Conservation (phyloP, 306 rosid genomes). For the Elaeagnus macrophylla region DNA sequence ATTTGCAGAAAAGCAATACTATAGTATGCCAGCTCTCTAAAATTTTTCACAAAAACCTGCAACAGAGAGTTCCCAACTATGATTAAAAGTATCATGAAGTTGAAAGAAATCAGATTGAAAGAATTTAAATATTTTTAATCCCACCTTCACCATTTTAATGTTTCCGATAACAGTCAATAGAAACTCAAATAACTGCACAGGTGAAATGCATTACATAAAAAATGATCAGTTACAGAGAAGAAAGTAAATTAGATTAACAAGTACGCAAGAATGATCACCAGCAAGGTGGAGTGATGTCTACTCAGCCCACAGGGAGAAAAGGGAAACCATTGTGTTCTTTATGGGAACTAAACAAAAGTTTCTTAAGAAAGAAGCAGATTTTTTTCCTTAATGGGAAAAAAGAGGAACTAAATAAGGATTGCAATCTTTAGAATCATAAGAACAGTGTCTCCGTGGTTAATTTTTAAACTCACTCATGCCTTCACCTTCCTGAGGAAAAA, state of each 20-base stretch:
- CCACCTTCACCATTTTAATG: constrained; percentile 59
- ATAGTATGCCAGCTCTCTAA: constrained; percentile 76
- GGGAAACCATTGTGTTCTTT: not conserved
- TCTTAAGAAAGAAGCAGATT: too few species aligned
- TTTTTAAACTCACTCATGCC: not conserved
- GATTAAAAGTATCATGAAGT: not conserved
- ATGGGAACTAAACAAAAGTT: too few species aligned
- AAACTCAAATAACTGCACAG: constrained; percentile 79
- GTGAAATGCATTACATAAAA: constrained; percentile 13
- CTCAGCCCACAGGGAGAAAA: not conserved
- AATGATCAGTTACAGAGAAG: constrained; percentile 3
- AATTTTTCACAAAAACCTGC: constrained; percentile 51
- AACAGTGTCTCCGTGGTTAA: too few species aligned
- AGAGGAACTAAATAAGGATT: too few species aligned
- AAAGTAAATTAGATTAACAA: not conserved
- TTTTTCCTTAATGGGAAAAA: too few species aligned
- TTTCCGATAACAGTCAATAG: constrained; percentile 72
- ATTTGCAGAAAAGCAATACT: constrained; percentile 89
- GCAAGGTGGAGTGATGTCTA: not conserved
- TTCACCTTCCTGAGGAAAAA: not conserved
- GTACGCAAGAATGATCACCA: not conserved
- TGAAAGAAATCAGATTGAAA: constrained; percentile 17
- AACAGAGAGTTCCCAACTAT: constrained; percentile 14
- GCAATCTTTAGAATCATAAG: too few species aligned
- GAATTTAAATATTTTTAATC: constrained; percentile 15